Percentiles rank a stretch among this genome's conserved stretches.
phyloP scores from a whole-genome alignment of 83 land plant species.

The Picea abies region DNA sequence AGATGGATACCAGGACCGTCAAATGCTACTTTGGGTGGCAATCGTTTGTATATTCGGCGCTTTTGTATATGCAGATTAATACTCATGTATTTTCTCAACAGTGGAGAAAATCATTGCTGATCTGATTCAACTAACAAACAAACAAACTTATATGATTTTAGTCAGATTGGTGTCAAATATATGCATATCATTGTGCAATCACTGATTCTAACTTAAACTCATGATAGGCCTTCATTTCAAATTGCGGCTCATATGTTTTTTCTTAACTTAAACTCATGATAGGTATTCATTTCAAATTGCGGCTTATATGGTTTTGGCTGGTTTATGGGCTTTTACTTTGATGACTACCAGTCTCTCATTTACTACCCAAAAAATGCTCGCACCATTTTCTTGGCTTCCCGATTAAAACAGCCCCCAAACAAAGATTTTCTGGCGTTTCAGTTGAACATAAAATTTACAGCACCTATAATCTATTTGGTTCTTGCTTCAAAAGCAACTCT shows the following conservation, averaged over 20 bases:
- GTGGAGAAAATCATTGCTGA: slow-evolving; percentile 15
- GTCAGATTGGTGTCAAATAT: background rate
- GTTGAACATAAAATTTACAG: too few species aligned
- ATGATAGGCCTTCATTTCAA: slow-evolving; percentile 11
- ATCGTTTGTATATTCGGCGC: slow-evolving; percentile 15
- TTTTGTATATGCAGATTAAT: slow-evolving; percentile 11
- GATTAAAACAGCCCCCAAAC: too few species aligned
- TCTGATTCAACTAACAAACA: slow-evolving; percentile 16
- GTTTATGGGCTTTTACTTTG: too few species aligned
- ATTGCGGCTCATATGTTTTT: too few species aligned
- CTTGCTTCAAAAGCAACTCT: too few species aligned
- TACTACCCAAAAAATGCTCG: too few species aligned
- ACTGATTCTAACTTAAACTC: slow-evolving; percentile 10
- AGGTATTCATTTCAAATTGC: slow-evolving; percentile 13
- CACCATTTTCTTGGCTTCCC: too few species aligned
- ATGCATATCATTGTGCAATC: slow-evolving; percentile 11
- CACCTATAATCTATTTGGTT: too few species aligned
- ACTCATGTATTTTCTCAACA: slow-evolving; percentile 15
- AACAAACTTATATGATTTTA: slow-evolving; percentile 15
- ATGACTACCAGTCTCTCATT: too few species aligned
- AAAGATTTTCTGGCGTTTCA: too few species aligned
- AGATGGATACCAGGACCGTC: background rate
- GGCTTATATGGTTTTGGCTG: too few species aligned
- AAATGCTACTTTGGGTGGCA: background rate
- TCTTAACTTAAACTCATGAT: background rate